Conservation (phyloP, 2,329 filamentous ascomycete species). For the Pezicula carpinea region DNA sequence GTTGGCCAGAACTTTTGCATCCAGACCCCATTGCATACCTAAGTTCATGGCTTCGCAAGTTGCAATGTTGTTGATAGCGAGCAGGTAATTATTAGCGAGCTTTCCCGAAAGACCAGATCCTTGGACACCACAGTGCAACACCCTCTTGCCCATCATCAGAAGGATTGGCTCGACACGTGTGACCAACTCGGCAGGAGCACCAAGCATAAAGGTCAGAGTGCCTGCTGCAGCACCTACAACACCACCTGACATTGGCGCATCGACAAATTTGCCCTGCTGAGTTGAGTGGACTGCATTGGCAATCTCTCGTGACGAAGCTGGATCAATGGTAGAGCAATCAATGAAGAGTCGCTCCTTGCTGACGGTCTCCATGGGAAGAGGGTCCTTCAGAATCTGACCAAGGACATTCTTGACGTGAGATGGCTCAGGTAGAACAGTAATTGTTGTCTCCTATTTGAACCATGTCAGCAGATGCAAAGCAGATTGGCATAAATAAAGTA, state of each 20-base stretch:
- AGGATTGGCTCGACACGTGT: conserved; percentile 64
- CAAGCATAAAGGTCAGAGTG: conserved; percentile 94
- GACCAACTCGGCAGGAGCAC: conserved; percentile 57
- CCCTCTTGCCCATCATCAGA: conserved; percentile 77
- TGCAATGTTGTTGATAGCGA: conserved; percentile 83
- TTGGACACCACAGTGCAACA: conserved; percentile 80
- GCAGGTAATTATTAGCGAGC: conserved; percentile 93
- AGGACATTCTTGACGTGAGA: conserved; percentile 83
- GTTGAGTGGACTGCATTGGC: conserved; percentile 64
- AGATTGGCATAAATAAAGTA: conserved; percentile 6
- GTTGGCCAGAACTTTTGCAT: conserved; percentile 62
- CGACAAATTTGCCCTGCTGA: conserved; percentile 73
- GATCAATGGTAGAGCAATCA: conserved; percentile 95
- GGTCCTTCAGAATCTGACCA: conserved; percentile 63
- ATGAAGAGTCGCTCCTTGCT: conserved; percentile 72
- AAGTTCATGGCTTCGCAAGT: conserved; percentile 56
- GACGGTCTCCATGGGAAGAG: conserved; percentile 43
- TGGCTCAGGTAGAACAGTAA: conserved; percentile 87
- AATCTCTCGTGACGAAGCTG: conserved; percentile 73
- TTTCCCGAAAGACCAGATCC: conserved; percentile 87
- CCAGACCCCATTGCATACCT: conserved; percentile 48
- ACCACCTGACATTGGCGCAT: conserved; percentile 95
- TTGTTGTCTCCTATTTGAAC: conserved; percentile 65
- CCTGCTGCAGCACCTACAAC: conserved; percentile 86
- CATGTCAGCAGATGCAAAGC: background rate